Evolutionary conservation across 306 rosid species (phyloP).

Genomic region (Hippophae gyantsensis): DNA sequence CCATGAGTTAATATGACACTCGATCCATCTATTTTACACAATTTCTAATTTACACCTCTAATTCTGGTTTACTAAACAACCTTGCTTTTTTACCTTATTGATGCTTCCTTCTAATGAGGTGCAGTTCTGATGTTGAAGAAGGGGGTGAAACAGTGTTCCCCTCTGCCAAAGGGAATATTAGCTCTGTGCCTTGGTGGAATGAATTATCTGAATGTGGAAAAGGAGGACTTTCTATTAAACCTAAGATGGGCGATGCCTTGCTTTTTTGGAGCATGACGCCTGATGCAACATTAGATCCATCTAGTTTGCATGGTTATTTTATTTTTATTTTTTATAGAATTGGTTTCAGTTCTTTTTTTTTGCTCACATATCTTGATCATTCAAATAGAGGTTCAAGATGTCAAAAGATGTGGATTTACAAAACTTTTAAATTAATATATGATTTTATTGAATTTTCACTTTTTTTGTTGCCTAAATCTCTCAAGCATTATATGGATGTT

Average conservation of each 20-base stretch:
- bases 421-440: too few species aligned
- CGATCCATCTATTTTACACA: too few species aligned
- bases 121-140: conserved; percentile 97
- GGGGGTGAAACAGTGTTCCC: conserved; percentile 99
- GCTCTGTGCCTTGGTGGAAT: conserved; percentile 94
- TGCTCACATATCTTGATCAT: conserved; percentile 5
- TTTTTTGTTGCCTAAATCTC: not conserved
- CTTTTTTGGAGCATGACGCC: conserved; percentile 99
- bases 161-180: conserved; percentile 81
- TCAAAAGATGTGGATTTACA: too few species aligned
- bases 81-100: conserved; percentile 6
- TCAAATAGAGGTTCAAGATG: too few species aligned
- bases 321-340: not conserved
- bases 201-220: conserved; percentile 94
- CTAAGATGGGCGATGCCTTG: conserved; percentile 90
- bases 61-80: conserved; percentile 10
- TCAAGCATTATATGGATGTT: not conserved
- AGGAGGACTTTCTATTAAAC: conserved; percentile 84
- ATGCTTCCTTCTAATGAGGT: conserved; percentile 19
- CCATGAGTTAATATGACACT: too few species aligned
- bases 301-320: conserved; percentile 89
- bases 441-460: too few species aligned
- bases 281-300: conserved; percentile 76
- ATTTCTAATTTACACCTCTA: not conserved
- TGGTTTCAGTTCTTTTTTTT: not conserved